A percentile compares a stretch with the other conserved stretches of the same genome.
Conservation (phyloP, 768 basidiomycete species). For the Dendrothele bispora region DNA sequence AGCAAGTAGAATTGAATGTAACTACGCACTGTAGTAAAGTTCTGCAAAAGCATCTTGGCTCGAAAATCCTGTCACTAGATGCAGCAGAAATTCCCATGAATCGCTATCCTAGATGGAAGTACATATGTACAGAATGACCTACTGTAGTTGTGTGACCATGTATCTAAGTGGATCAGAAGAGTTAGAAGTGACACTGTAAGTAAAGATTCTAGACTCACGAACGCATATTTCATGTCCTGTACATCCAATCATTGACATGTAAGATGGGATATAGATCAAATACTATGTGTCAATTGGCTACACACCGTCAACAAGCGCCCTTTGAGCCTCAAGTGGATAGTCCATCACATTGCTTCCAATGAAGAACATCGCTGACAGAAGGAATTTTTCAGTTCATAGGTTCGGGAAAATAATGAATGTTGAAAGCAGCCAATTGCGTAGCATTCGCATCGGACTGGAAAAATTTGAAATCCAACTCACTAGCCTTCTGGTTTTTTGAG, state of each 20-base stretch:
- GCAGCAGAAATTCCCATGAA: neutral
- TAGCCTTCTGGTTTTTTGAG: conserved; percentile 58
- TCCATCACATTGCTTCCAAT: conserved; percentile 59
- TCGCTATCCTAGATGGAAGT: neutral
- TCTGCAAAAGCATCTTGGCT: conserved; percentile 75
- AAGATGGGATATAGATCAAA: neutral
- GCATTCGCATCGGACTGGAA: too few relatives aligned
- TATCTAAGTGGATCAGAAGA: conserved; percentile 32
- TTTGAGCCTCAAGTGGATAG: conserved; percentile 56
- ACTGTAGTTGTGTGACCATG: conserved; percentile 61
- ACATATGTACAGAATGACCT: conserved; percentile 11
- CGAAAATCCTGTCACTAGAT: conserved; percentile 53
- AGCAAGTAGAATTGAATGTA: neutral
- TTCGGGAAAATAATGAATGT: too few relatives aligned
- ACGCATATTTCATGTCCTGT: conserved; percentile 55
- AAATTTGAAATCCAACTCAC: conserved; percentile 41
- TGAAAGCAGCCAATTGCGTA: too few relatives aligned
- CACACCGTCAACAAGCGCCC: conserved; percentile 45
- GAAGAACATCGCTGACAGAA: conserved; percentile 52
- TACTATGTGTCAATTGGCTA: neutral
- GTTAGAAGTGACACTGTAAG: too few relatives aligned
- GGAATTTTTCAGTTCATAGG: too few relatives aligned
- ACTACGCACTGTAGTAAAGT: conserved; percentile 63
- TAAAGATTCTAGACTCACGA: conserved; percentile 38
- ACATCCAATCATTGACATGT: neutral